phyloP scores from a whole-genome alignment of 75 land plant species.

The Pinus tabuliformis region DNA sequence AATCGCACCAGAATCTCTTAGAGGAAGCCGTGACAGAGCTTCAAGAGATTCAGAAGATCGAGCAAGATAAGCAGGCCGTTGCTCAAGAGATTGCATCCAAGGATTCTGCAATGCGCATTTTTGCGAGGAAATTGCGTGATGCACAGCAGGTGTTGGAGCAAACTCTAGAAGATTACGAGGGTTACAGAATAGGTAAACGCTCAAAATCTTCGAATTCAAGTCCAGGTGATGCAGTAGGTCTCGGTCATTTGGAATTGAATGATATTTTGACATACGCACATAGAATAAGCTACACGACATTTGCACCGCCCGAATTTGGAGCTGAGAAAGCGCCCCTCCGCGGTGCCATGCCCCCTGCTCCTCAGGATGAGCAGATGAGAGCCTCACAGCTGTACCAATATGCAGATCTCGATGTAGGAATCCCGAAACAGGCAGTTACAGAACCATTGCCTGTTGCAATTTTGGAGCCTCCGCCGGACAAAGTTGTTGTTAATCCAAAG shows the following conservation, averaged over 20 bases:
- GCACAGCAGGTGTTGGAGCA: slow-evolving; percentile 70
- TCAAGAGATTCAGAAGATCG: slow-evolving; percentile 81
- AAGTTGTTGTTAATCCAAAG: slow-evolving; percentile 2
- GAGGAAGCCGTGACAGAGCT: slow-evolving; percentile 83
- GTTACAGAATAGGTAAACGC: slow-evolving; percentile 43
- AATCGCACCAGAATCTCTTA: slow-evolving; percentile 70
- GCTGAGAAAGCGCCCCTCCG: slow-evolving; percentile 70
- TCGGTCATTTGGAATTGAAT: slow-evolving; percentile 36
- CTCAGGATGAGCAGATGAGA: slow-evolving; percentile 91
- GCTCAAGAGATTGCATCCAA: slow-evolving; percentile 42
- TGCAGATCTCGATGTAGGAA: slow-evolving; percentile 73
- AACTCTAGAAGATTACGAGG: slow-evolving; percentile 76
- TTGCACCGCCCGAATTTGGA: slow-evolving; percentile 92
- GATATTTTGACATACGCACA: slow-evolving; percentile 89
- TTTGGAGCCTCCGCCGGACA: slow-evolving; percentile 18
- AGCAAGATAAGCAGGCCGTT: slow-evolving; percentile 57
- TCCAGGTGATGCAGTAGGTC: slow-evolving; percentile 12
- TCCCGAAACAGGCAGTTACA: slow-evolving; percentile 44
- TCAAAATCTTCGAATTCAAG: slow-evolving; percentile 7
- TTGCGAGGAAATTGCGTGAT: slow-evolving; percentile 70
- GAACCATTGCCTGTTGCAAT: slow-evolving; percentile 33
- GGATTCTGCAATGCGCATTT: slow-evolving; percentile 61
- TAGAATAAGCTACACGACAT: slow-evolving; percentile 92
- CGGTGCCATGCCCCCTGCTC: slow-evolving; percentile 92
- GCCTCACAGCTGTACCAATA: slow-evolving; percentile 75